Conservation (phyloP, 768 basidiomycete species). For the Mycena rosella region DNA sequence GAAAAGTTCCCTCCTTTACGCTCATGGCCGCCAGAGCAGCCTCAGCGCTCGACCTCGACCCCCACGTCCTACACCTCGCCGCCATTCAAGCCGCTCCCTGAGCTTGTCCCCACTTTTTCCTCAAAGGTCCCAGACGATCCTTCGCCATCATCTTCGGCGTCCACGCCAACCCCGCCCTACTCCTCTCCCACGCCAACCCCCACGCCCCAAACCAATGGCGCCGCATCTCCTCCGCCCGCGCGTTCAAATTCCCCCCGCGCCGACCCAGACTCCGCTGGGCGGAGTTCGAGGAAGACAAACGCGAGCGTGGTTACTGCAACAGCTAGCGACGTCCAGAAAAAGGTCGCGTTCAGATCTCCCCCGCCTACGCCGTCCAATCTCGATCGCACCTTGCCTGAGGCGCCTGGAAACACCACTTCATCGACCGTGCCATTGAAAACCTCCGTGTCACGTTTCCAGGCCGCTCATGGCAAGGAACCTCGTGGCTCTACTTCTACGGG, state of each 20-base stretch:
- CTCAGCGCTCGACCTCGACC: constrained; percentile 53
- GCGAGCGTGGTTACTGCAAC: constrained; percentile 41
- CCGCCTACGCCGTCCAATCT: constrained; percentile 74
- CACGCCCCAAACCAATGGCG: constrained; percentile 41
- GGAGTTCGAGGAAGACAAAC: constrained; percentile 55
- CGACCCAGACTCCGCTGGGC: constrained; percentile 46
- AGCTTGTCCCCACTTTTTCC: constrained; percentile 58
- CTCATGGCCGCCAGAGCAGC: constrained; percentile 72
- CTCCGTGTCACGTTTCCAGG: constrained; percentile 82
- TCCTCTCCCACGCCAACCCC: constrained; percentile 50
- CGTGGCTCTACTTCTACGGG: constrained; percentile 76
- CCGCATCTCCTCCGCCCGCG: constrained; percentile 32
- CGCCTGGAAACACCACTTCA: constrained; percentile 49
- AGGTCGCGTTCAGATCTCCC: constrained; percentile 90
- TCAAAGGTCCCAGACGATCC: constrained; percentile 50
- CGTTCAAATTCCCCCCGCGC: constrained; percentile 39
- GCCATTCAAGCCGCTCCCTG: constrained; percentile 79
- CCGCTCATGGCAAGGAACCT: constrained; percentile 76
- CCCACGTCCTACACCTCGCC: constrained; percentile 57
- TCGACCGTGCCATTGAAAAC: constrained; percentile 66
- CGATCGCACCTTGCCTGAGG: constrained; percentile 66
- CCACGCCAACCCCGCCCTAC: constrained; percentile 46
- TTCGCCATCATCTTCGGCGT: constrained; percentile 44
- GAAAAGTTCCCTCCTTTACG: constrained; percentile 80
- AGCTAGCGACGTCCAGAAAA: constrained; percentile 74